Percentiles rank a stretch among this genome's conserved stretches.
phyloP scores from a whole-genome alignment of 2,329 filamentous ascomycete genomes.

The Aspergillus quadricinctus region DNA sequence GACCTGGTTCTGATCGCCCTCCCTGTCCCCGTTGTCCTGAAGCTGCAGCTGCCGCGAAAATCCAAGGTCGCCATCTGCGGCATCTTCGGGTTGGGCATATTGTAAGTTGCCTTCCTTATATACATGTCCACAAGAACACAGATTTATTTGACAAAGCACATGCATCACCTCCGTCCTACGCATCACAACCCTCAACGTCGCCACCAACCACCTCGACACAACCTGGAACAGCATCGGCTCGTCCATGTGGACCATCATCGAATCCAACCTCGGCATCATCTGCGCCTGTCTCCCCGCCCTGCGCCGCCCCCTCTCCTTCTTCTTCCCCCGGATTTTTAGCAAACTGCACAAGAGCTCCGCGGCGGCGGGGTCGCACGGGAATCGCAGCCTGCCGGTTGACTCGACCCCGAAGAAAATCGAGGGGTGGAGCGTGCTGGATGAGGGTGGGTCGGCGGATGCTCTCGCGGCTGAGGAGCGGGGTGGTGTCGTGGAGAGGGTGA shows the following conservation, averaged over 20 bases:
- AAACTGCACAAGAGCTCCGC: background rate
- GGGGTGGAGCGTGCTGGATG: background rate
- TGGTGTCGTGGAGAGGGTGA: too few relatives aligned
- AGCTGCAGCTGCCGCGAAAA: constrained; percentile 27
- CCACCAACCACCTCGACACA: constrained; percentile 16
- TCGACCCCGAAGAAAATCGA: background rate
- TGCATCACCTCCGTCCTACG: constrained; percentile 15
- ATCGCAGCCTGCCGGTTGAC: background rate
- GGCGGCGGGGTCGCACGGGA: background rate
- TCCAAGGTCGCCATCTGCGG: constrained; percentile 49
- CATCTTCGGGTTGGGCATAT: constrained; percentile 24
- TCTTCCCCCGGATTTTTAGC: constrained; percentile 7
- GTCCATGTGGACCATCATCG: constrained; percentile 36
- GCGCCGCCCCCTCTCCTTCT: constrained; percentile 17
- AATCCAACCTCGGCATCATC: constrained; percentile 34
- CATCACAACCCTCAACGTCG: constrained; percentile 15
- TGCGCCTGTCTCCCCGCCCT: constrained; percentile 37
- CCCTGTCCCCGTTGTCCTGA: constrained; percentile 30
- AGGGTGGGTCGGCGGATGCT: background rate
- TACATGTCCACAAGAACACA: background rate
- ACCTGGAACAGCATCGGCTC: constrained; percentile 26
- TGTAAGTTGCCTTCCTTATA: constrained; percentile 22
- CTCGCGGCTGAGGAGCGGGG: background rate
- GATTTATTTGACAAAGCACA: constrained; percentile 4
- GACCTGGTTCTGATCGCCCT: constrained; percentile 35